These are phyloP conservation scores for Pelargonium myrrhifolium DNA, from an alignment of 441 rosid genomes.

Conservation along the genomic window DNA sequence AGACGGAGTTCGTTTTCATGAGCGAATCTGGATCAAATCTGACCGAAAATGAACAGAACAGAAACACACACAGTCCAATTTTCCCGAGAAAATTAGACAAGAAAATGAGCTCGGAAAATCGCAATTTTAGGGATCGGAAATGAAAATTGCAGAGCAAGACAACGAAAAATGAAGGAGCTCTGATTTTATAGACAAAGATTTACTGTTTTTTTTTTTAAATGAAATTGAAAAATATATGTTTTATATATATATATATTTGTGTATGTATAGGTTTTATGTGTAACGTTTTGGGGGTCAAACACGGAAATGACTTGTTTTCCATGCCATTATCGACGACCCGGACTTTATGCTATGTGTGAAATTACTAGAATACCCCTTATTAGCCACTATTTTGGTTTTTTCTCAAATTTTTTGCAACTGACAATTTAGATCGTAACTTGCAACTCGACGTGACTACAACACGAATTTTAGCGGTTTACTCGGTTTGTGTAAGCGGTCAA, in stretches of 20 bases:
- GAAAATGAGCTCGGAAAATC: neutral
- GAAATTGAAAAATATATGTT: neutral
- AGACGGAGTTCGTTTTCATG: neutral
- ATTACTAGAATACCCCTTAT: too few relatives aligned
- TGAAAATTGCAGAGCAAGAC: neutral
- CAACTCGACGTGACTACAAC: too few relatives aligned
- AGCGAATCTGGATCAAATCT: neutral
- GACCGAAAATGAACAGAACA: too few relatives aligned
- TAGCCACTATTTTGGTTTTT: too few relatives aligned
- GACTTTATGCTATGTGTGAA: too few relatives aligned
- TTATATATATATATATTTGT: conserved; percentile 4
- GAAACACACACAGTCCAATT: neutral
- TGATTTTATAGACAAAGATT: neutral
- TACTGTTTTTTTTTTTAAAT: neutral
- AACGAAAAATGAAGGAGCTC: neutral
- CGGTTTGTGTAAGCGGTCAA: too few relatives aligned
- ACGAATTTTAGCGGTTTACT: too few relatives aligned
- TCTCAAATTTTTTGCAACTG: too few relatives aligned
- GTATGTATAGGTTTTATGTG: neutral
- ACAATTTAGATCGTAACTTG: too few relatives aligned
- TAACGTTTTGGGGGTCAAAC: conserved; percentile 26
- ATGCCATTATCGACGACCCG: too few relatives aligned
- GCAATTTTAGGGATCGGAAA: neutral
- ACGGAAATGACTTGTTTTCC: neutral
- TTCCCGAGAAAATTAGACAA: neutral